These are phyloP conservation scores for Cryphonectria naterciae DNA, from an alignment of 2,329 filamentous ascomycete genomes.

Conservation along the genomic window DNA sequence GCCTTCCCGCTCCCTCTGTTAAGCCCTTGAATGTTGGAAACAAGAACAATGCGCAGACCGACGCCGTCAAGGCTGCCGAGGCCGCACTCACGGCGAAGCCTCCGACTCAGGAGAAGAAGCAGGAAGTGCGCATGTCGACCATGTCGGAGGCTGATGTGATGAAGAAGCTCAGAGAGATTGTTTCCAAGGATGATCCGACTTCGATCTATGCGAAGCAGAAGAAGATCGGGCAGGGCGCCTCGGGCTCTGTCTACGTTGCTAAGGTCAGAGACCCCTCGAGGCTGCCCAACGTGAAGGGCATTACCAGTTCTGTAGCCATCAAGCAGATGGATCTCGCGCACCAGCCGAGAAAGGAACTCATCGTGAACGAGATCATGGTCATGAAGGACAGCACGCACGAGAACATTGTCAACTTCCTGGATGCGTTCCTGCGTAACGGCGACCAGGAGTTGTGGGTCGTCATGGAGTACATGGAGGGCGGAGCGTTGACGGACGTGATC, in stretches of 20 bases:
- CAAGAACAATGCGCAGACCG: constrained; percentile 62
- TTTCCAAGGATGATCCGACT: constrained; percentile 93
- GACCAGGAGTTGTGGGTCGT: constrained; percentile 98
- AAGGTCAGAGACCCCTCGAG: constrained; percentile 77
- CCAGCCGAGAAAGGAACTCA: constrained; percentile 95
- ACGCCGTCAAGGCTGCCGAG: constrained; percentile 87
- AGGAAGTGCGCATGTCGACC: constrained; percentile 96
- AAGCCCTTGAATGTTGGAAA: constrained; percentile 74
- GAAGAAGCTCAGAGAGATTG: constrained; percentile 90
- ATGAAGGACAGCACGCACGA: constrained; percentile 99
- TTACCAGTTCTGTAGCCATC: constrained; percentile 71
- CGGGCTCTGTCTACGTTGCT: constrained; percentile 96
- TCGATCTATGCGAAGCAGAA: constrained; percentile 98
- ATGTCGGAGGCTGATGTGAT: constrained; percentile 98
- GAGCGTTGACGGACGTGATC: constrained; percentile 96
- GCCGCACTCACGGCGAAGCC: constrained; percentile 86
- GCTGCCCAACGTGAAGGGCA: constrained; percentile 3
- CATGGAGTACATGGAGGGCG: constrained; percentile 99
- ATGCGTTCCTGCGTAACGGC: constrained; percentile 94
- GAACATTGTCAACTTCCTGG: constrained; percentile 98
- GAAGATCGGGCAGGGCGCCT: constrained; percentile 98
- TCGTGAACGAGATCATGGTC: constrained; percentile 99
- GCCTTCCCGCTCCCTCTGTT: constrained; percentile 63
- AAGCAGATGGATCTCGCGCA: constrained; percentile 99
- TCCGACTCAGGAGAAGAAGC: constrained; percentile 75